These are phyloP conservation scores for Acer yangbiense DNA, from an alignment of 345 rosid species.

Conservation along the genomic window DNA sequence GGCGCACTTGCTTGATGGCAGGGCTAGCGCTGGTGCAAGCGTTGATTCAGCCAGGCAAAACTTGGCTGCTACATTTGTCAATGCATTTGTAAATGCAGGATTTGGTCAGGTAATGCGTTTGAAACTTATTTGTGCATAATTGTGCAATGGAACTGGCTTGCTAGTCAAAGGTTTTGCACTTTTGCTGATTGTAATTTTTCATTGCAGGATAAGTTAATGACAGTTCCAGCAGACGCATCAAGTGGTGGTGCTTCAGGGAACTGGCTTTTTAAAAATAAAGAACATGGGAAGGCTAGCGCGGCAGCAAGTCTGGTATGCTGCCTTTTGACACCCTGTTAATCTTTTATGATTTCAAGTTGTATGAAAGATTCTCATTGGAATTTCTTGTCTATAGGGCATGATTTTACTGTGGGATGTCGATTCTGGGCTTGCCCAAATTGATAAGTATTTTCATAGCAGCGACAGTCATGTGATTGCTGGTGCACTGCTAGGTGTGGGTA, in stretches of 20 bases:
- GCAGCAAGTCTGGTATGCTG: conserved; percentile 86
- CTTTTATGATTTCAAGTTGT: conserved; percentile 14
- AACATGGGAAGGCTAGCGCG: conserved; percentile 93
- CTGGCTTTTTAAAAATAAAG: conserved; percentile 98
- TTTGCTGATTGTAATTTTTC: conserved; percentile 22
- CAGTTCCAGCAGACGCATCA: conserved; percentile 70
- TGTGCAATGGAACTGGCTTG: not conserved
- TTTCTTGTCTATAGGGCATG: conserved; percentile 66
- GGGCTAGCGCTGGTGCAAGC: conserved; percentile 72
- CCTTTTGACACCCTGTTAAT: conserved; percentile 6
- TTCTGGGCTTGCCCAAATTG: conserved; percentile 85
- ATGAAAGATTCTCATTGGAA: conserved; percentile 14
- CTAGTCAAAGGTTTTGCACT: not conserved
- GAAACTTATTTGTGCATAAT: conserved; percentile 13
- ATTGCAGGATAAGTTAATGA: conserved; percentile 90
- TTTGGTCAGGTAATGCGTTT: conserved; percentile 74
- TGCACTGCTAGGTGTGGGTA: conserved; percentile 91
- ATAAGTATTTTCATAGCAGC: conserved; percentile 80
- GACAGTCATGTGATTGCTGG: conserved; percentile 87
- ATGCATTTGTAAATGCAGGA: conserved; percentile 97
- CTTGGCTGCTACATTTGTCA: conserved; percentile 93
- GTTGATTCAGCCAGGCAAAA: conserved; percentile 95
- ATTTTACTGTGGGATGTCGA: conserved; percentile 93
- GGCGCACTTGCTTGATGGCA: conserved; percentile 97
- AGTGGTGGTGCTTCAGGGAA: conserved; percentile 67